Evolutionary conservation across 2,329 filamentous ascomycete genomes (phyloP).

Genomic region (Mycosphaerella sp.): DNA sequence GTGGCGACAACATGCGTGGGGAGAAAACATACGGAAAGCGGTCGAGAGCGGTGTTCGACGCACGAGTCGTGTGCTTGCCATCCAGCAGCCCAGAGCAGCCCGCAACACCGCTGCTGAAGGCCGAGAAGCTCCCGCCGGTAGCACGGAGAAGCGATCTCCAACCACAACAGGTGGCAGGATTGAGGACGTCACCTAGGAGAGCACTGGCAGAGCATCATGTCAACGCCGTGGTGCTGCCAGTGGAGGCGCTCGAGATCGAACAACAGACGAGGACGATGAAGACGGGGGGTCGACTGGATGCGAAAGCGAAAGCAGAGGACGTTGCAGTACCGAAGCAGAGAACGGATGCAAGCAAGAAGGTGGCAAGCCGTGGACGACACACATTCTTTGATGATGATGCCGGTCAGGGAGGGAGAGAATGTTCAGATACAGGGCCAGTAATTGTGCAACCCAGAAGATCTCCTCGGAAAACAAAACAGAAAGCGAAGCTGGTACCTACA

Average conservation of each 20-base stretch:
- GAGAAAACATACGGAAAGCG: conserved; percentile 36
- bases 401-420: not conserved
- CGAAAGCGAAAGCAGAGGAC: not conserved
- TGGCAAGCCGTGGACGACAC: conserved; percentile 6
- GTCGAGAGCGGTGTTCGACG: conserved; percentile 27
- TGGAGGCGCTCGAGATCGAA: conserved; percentile 5
- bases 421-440: not conserved
- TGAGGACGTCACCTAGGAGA: conserved; percentile 12
- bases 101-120: conserved; percentile 6
- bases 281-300: conserved; percentile 1
- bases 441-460: not conserved
- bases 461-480: conserved; percentile 4
- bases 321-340: conserved; percentile 5
- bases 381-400: conserved; percentile 10
- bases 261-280: conserved; percentile 8
- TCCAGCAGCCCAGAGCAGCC: conserved; percentile 26
- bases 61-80: conserved; percentile 15
- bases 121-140: conserved; percentile 2
- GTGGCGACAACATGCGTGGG: conserved; percentile 27
- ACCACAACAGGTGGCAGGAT: not conserved
- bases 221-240: conserved; percentile 19
- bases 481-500: not conserved
- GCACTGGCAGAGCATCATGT: conserved; percentile 21
- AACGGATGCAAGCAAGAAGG: conserved; percentile 1
- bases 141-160: conserved; percentile 4